Evolutionary conservation across 306 rosid genomes (phyloP), one percentile per base, ranked within the genome.

Genomic region (Begonia masoniana): DNA sequence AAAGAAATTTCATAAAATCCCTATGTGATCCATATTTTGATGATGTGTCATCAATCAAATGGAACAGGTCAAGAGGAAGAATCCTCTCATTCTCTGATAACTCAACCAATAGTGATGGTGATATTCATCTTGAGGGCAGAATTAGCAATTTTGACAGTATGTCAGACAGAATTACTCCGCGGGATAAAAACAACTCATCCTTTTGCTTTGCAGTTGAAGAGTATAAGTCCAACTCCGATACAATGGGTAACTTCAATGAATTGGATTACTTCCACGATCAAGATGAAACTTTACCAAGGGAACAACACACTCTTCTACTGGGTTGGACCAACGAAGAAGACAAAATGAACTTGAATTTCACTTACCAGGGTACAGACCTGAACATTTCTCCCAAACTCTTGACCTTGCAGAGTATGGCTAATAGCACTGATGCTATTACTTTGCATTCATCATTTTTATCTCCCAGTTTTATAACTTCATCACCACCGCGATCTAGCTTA

Each of bases 231-330:
- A 57, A 62, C 52, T 51, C 56, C 47, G 39, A 60, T 31, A 51
- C 74, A 19, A 56, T 47, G 48, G 54, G 53, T 61, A 64, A 48
- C 58, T 62, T 61, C 48, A 56, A 71, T 11, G 84, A 75, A 51
- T 62, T 45, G 47, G 74, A 65, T 24, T 35, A 55, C 55, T 50
- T 59, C n/a, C 41, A 15, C 57, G 47, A 60, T 61, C 57, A 63
- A 35, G 67, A 13, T 12, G 58, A 61, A 48, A 52, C 17, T 66
- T 59, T 53, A 52, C 15, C 67, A 57, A 71, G 62, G 62, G 76
- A 67, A 10, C 75, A 62, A 15, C 15, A 53, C 58, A 48, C 76
- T 59, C 72, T 69, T 73, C 76, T 71, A 41, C 67, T 79, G 26
- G 88, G 66, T 16, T 79, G 70, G 60, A 74, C 65, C 59, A 19